Percentiles rank a stretch among this genome's conserved stretches.
Evolutionary conservation across 2,329 filamentous ascomycete species (phyloP).

Genomic region (Talaromyces piceae): DNA sequence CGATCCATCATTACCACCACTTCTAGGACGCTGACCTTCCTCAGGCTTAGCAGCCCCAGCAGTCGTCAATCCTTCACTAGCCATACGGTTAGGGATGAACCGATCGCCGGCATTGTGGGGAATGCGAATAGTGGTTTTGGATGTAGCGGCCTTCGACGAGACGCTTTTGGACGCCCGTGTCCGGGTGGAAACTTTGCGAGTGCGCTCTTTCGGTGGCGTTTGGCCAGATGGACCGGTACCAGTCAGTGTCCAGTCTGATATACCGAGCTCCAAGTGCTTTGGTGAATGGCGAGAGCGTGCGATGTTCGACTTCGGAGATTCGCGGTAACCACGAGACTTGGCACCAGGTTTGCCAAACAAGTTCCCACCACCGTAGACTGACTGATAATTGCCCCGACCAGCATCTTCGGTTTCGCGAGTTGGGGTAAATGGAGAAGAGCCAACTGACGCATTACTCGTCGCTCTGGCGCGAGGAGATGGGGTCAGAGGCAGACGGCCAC

Average conservation of each 20-base stretch:
- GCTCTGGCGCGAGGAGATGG: conserved; percentile 70
- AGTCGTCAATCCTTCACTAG: conserved; percentile 81
- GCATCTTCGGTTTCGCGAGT: conserved; percentile 51
- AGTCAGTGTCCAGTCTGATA: conserved; percentile 86
- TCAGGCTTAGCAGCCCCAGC: conserved; percentile 78
- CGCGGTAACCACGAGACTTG: conserved; percentile 53
- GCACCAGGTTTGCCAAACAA: conserved; percentile 63
- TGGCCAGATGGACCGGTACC: conserved; percentile 61
- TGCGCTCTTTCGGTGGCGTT: conserved; percentile 55
- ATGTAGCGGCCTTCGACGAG: conserved; percentile 15
- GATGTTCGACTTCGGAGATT: conserved; percentile 97
- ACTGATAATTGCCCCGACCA: conserved; percentile 53
- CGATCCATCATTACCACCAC: conserved; percentile 62
- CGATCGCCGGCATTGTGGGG: conserved; percentile 70
- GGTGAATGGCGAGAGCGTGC: conserved; percentile 60
- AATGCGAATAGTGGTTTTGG: conserved; percentile 68
- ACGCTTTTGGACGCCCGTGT: conserved; percentile 49
- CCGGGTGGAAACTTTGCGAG: conserved; percentile 45
- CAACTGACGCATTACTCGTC: conserved; percentile 42
- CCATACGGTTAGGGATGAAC: conserved; percentile 89
- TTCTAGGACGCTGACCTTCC: conserved; percentile 67
- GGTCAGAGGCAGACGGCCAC: conserved; percentile 88
- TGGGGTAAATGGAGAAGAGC: conserved; percentile 72
- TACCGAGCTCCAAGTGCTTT: conserved; percentile 78
- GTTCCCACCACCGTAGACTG: conserved; percentile 71